Evolutionary conservation across 345 rosid genomes (phyloP), one percentile per base, ranked within the genome.

Genomic region (Lepidium aucheri): DNA sequence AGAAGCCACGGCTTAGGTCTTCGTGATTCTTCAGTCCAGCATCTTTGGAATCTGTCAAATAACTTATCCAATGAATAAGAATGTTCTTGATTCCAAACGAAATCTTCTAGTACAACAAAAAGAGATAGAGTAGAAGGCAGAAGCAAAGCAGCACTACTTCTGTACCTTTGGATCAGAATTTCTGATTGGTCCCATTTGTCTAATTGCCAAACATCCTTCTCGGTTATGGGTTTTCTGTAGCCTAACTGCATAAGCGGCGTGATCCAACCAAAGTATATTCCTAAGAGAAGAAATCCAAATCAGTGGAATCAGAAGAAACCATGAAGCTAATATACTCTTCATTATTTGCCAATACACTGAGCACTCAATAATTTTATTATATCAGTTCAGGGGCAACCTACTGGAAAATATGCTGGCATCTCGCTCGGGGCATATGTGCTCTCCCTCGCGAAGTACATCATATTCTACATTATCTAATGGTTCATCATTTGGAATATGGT

Each of bases 151-250:
- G 66, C 15, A 70, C 40, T 12, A 3, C 8, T 47, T 63, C 11
- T 82, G 43, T 50, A 94, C 99, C 77, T 90, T 45, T 74, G 72
- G 44, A 75, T 79, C 66, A 86, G 80, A 67, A 82, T 86, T 67
- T 94, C 86, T n/a, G 97, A 86, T 79, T 32, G 77, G 80, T 94
- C 99, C 99, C 99, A 94, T 36, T 81, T 78, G 75, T 86, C 99
- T 65, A 94, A 79, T 74, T 86, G 86, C 99, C 96, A 94, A 12
- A 88, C 84, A 76, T 90, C 97, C 79, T 79, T 86, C 77, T 90
- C 99, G 6, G 95, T 90, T 50, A 94, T 79, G 22, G 97, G 97
- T 65, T 84, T 85, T 76, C 53, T 90, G 74, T 85, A 88, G 20
- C 99, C 97, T 76, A 78, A 81, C 83, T 76, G 76, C 97, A 94